Evolutionary conservation across 768 basidiomycete species (phyloP).

Genomic region (Hygrocybe coccinea): DNA sequence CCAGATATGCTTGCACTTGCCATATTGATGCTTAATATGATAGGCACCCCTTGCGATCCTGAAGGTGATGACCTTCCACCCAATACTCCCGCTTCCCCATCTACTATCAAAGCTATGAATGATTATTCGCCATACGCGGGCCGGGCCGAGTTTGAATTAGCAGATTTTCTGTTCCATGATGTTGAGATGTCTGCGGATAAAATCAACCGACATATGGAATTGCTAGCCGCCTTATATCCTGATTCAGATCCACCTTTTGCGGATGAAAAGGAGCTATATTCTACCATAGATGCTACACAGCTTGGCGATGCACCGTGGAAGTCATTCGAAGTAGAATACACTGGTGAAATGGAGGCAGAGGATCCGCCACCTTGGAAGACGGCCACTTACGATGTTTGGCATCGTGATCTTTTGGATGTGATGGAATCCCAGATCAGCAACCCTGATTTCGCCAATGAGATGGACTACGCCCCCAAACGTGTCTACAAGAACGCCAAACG

Average conservation of each 20-base stretch:
- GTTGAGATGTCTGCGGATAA: conserved; percentile 21
- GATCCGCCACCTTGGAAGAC: conserved; percentile 28
- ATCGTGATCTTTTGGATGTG: conserved; percentile 15
- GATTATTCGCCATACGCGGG: conserved; percentile 26
- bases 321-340: conserved; percentile 15
- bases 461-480: conserved; percentile 21
- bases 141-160: conserved; percentile 26
- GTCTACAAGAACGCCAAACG: conserved; percentile 17
- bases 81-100: background rate
- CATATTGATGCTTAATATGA: background rate
- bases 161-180: conserved; percentile 23
- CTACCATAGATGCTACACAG: conserved; percentile 22
- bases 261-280: conserved; percentile 19
- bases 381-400: conserved; percentile 20
- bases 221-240: conserved; percentile 23
- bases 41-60: no score
- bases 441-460: conserved; percentile 17
- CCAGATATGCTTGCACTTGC: background rate
- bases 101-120: conserved; percentile 4
- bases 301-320: conserved; percentile 24
- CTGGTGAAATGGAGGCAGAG: conserved; percentile 13
- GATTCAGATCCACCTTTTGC: conserved; percentile 17
- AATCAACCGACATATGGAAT: conserved; percentile 19
- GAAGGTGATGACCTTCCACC: conserved; percentile 1
- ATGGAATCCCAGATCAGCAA: conserved; percentile 21